phyloP scores from a whole-genome alignment of 108 stramenopile genomes.

The Hondaea fermentalgiana region DNA sequence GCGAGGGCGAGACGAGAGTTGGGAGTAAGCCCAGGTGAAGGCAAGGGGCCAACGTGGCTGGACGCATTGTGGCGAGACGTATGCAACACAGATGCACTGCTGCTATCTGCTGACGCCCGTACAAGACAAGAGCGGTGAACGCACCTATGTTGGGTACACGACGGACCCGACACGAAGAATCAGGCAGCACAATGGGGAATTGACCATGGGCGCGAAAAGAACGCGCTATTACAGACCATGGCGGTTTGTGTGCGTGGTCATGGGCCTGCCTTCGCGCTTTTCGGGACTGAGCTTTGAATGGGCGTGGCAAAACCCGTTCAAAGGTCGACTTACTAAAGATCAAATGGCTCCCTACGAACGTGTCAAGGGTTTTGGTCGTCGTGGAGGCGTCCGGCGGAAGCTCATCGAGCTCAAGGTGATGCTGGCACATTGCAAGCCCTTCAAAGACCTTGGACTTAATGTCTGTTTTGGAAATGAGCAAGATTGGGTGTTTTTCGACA shows the following conservation, averaged over 20 bases:
- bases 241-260: neutral
- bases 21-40: neutral
- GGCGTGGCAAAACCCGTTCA: neutral
- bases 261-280: neutral
- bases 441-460: neutral
- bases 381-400: neutral
- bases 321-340: neutral
- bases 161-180: neutral
- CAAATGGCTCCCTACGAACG: neutral
- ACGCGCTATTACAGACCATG: neutral
- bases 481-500: neutral
- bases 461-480: neutral
- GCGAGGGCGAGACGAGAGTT: no score
- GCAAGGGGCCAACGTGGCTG: neutral
- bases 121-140: neutral
- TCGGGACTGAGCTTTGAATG: neutral
- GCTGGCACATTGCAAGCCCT: neutral
- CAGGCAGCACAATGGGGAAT: neutral
- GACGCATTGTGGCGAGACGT: neutral
- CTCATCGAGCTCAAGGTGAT: neutral
- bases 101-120: conserved; percentile 4
- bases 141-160: conserved; percentile 6
- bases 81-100: neutral
- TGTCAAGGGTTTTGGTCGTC: neutral
- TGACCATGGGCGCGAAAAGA: neutral